A percentile compares a stretch with the other conserved stretches of the same genome.
Evolutionary conservation across 192 early-diverging fungal species (phyloP).

Genomic region (Coemansia guatemalensis): DNA sequence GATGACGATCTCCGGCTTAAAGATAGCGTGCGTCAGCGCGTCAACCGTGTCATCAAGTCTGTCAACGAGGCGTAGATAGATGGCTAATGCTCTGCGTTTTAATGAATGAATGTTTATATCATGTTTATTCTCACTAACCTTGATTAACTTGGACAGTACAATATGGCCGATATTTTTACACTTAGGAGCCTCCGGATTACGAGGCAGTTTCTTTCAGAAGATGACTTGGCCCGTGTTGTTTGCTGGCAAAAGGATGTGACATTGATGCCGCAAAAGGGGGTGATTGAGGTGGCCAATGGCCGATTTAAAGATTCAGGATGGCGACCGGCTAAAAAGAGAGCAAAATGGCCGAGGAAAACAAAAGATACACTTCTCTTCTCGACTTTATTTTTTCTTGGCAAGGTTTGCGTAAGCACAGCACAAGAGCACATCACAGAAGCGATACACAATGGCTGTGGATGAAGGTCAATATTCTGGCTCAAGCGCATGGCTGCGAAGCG

Average conservation of each 20-base stretch:
- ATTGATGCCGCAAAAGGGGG: background rate
- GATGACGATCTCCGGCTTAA: constrained; percentile 43
- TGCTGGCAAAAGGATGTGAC: background rate
- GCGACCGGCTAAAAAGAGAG: background rate
- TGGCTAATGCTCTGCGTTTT: background rate
- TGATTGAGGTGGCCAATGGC: background rate
- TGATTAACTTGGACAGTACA: too few species aligned
- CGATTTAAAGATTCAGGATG: background rate
- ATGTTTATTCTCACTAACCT: too few species aligned
- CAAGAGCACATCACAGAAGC: background rate
- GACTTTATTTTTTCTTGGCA: background rate
- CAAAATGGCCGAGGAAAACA: background rate
- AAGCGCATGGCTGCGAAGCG: background rate
- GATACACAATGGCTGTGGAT: background rate
- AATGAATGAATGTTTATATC: too few species aligned
- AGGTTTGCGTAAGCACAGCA: background rate
- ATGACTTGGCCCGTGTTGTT: background rate
- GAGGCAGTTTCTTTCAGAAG: background rate
- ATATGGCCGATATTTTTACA: background rate
- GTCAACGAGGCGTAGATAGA: constrained; percentile 30
- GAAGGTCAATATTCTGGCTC: background rate
- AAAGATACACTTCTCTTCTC: background rate
- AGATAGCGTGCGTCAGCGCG: constrained; percentile 50
- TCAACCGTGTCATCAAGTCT: constrained; percentile 43
- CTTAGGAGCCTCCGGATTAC: background rate